phyloP scores from a whole-genome alignment of 2,329 filamentous ascomycete species.

The Geoglossum cookeanum region DNA sequence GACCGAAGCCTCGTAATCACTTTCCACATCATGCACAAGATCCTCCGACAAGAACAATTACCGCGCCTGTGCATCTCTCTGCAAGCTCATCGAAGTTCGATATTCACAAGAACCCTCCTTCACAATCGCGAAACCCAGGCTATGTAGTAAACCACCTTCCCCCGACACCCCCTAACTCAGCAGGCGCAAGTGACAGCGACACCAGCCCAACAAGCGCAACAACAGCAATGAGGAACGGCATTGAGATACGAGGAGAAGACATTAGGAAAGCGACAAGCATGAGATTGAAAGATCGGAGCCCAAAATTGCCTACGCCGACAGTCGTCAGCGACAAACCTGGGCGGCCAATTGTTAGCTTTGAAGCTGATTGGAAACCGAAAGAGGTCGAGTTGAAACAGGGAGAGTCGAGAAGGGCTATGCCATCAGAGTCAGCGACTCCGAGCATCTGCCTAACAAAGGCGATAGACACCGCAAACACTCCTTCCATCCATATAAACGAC shows the following conservation, averaged over 20 bases:
- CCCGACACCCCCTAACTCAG: conserved; percentile 18
- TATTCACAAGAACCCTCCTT: conserved; percentile 68
- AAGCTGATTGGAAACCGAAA: conserved; percentile 60
- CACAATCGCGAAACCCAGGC: conserved; percentile 60
- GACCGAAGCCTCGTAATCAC: conserved; percentile 3
- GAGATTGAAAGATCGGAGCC: conserved; percentile 66
- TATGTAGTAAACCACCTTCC: conserved; percentile 50
- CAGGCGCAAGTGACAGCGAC: conserved; percentile 10
- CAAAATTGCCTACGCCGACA: conserved; percentile 71
- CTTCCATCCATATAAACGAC: conserved; percentile 26
- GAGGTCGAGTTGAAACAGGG: conserved; percentile 54
- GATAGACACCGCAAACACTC: conserved; percentile 23
- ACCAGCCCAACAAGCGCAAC: conserved; percentile 10
- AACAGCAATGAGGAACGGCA: conserved; percentile 49
- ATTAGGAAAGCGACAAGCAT: conserved; percentile 83
- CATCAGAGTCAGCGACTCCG: conserved; percentile 12
- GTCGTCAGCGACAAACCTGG: conserved; percentile 80
- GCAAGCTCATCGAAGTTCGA: conserved; percentile 36
- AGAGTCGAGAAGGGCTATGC: conserved; percentile 19
- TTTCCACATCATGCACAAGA: conserved; percentile 5
- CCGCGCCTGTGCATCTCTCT: conserved; percentile 23
- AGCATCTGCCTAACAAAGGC: conserved; percentile 10
- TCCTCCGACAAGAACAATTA: conserved; percentile 22
- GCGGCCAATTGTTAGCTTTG: conserved; percentile 93
- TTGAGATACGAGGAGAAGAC: conserved; percentile 71